Percentiles rank a stretch among this genome's conserved stretches.
Evolutionary conservation across 179 eudicot species (phyloP).

Genomic region (Drosera spatulata): DNA sequence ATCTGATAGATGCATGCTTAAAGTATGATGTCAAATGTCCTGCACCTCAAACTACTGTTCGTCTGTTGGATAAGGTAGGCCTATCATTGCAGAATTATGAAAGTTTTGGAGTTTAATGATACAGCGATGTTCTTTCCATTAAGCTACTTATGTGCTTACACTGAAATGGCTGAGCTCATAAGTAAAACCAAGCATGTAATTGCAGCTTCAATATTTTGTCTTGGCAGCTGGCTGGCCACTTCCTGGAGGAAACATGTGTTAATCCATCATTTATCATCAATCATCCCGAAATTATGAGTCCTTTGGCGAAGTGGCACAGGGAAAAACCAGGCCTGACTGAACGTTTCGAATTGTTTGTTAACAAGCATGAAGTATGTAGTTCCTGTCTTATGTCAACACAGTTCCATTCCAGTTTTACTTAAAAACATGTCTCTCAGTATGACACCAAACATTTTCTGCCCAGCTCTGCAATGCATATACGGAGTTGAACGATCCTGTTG

Average conservation of each 20-base stretch:
- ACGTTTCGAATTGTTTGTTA: constrained; percentile 83
- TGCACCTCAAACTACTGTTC: constrained; percentile 82
- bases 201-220: not conserved
- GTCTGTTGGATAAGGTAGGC: constrained; percentile 78
- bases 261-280: constrained; percentile 86
- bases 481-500: constrained; percentile 89
- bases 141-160: too few species aligned
- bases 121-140: too few species aligned
- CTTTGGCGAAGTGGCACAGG: constrained; percentile 98
- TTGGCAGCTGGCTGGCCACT: constrained; percentile 92
- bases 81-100: too few species aligned
- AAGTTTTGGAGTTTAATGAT: too few species aligned
- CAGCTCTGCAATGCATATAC: constrained; percentile 99
- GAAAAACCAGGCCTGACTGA: constrained; percentile 83
- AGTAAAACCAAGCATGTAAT: too few species aligned
- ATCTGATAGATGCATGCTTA: constrained; percentile 66
- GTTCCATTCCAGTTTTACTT: not conserved
- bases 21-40: constrained; percentile 83
- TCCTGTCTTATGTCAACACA: not conserved
- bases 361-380: constrained; percentile 81
- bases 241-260: constrained; percentile 82
- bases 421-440: too few species aligned
- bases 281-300: constrained; percentile 99
- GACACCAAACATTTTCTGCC: not conserved
- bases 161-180: too few species aligned